Conservation (phyloP, 1,139 yeast genomes). For the Lodderomyces beijingensis region DNA sequence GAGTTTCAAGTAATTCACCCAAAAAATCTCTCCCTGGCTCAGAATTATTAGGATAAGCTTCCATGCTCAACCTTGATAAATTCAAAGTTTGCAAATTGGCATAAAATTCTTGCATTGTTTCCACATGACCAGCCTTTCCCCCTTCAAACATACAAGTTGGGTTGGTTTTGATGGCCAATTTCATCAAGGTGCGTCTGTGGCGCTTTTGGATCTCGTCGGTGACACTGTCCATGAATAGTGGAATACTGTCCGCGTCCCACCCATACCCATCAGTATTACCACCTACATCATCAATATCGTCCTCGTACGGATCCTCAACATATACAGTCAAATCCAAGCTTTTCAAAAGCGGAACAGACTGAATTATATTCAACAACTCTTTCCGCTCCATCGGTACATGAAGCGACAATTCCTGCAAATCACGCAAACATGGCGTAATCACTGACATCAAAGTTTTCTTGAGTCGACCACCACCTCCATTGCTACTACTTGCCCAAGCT, state of each 20-base stretch:
- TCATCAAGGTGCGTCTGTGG: background rate
- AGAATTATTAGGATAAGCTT: background rate
- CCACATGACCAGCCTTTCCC: background rate
- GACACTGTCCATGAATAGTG: constrained; percentile 1
- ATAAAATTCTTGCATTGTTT: constrained; percentile 2
- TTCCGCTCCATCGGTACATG: background rate
- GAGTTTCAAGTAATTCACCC: constrained; percentile 5
- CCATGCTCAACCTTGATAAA: constrained; percentile 29
- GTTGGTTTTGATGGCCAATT: background rate
- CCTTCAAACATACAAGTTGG: background rate
- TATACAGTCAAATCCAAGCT: background rate
- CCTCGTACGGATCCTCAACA: constrained; percentile 1
- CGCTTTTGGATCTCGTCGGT: background rate
- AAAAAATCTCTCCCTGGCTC: background rate
- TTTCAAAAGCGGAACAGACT: constrained; percentile 1
- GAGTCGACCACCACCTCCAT: no score
- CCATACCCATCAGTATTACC: background rate
- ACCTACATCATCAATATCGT: background rate
- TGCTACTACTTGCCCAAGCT: background rate
- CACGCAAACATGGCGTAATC: background rate
- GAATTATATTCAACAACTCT: background rate
- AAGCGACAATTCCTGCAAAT: constrained; percentile 1
- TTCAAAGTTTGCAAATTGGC: constrained; percentile 17
- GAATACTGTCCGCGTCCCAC: no score
- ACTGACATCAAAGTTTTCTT: background rate